These are phyloP conservation scores for Cryomyces antarcticus DNA, from an alignment of 495 filamentous ascomycete genomes.

Conservation along the genomic window DNA sequence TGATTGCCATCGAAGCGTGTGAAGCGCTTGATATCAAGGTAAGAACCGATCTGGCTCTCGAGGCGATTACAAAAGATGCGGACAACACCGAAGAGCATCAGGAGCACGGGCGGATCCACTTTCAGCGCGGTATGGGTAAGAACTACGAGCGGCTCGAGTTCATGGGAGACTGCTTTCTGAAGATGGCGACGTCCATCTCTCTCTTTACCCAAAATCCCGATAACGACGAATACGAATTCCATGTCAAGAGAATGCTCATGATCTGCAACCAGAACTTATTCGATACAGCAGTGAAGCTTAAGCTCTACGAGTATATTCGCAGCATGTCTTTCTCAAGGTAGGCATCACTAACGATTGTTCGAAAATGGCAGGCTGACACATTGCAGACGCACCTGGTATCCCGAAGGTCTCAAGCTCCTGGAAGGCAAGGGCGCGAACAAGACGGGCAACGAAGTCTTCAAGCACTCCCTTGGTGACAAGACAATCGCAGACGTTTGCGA, in stretches of 20 bases:
- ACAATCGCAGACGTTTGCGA: conserved; percentile 95
- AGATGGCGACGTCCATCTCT: conserved; percentile 83
- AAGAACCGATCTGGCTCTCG: conserved; percentile 51
- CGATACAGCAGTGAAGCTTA: conserved; percentile 44
- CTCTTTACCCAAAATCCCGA: conserved; percentile 56
- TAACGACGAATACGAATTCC: conserved; percentile 68
- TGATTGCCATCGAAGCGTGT: conserved; percentile 61
- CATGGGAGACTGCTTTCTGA: conserved; percentile 82
- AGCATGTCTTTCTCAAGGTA: conserved; percentile 61
- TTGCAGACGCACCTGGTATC: conserved; percentile 54
- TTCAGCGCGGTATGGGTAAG: conserved; percentile 78
- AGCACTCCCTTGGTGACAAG: conserved; percentile 65
- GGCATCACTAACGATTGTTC: conserved; percentile 3
- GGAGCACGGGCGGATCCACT: conserved; percentile 40
- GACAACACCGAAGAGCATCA: conserved; percentile 71
- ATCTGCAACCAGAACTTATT: conserved; percentile 87
- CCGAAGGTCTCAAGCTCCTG: conserved; percentile 45
- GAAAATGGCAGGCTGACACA: background rate
- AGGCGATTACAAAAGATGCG: conserved; percentile 87
- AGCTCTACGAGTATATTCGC: conserved; percentile 61
- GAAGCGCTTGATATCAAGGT: conserved; percentile 36
- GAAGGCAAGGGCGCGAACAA: conserved; percentile 38
- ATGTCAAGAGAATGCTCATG: conserved; percentile 76
- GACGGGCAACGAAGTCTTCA: conserved; percentile 27
- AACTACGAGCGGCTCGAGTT: conserved; percentile 96